Conservation (phyloP, 176 grass and related monocot species). For the Aegilops sharonensis region DNA sequence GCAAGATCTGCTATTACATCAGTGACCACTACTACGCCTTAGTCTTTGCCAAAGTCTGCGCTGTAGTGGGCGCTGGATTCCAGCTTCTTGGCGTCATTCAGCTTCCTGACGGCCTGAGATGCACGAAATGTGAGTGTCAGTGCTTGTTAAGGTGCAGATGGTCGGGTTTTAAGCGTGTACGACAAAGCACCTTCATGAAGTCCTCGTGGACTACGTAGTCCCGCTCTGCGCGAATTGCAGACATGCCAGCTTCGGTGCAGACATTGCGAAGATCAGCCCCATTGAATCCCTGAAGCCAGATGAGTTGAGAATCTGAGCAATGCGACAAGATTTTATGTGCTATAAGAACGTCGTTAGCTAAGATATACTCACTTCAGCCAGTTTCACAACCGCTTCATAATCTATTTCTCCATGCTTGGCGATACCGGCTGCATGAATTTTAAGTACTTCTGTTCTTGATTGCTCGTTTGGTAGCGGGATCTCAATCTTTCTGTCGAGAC, state of each 20-base stretch:
- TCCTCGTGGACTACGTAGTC: slow-evolving; percentile 99
- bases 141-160: neutral
- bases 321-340: too few species aligned
- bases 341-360: neutral
- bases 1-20: neutral
- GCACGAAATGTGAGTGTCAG: neutral
- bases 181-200: slow-evolving; percentile 84
- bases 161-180: neutral
- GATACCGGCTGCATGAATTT: slow-evolving; percentile 95
- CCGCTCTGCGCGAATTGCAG: slow-evolving; percentile 94
- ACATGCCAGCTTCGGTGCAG: slow-evolving; percentile 98
- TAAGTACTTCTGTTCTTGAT: slow-evolving; percentile 90
- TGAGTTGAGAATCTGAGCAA: neutral
- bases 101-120: slow-evolving; percentile 80
- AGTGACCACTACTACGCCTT: neutral
- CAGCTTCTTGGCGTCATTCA: slow-evolving; percentile 94
- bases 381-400: slow-evolving; percentile 96
- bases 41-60: slow-evolving; percentile 92
- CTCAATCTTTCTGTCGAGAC: slow-evolving; percentile 95
- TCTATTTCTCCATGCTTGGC: slow-evolving; percentile 99
- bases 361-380: slow-evolving; percentile 72
- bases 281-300: slow-evolving; percentile 68
- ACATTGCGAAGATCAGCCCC: slow-evolving; percentile 98
- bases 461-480: slow-evolving; percentile 98
- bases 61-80: slow-evolving; percentile 92